Conservation (phyloP, 192 early-diverging fungal genomes). For the Lobosporangium transversale region DNA sequence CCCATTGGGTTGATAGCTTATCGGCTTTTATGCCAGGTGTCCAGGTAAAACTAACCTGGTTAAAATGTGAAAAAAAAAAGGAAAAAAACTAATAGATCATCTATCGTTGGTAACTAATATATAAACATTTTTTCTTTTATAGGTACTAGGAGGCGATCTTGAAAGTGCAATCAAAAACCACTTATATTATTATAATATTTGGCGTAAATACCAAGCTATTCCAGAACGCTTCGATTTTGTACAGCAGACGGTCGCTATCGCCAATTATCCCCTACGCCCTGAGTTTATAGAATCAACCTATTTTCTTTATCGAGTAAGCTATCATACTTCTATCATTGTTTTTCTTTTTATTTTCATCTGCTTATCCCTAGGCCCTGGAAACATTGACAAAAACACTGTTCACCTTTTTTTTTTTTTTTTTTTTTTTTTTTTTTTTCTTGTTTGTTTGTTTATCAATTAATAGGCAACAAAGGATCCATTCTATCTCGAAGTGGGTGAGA, state of each 20-base stretch:
- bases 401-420: neutral
- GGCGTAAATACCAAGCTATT: constrained; percentile 84
- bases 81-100: too few species aligned
- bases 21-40: constrained; percentile 93
- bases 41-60: too few species aligned
- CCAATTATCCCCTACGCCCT: constrained; percentile 87
- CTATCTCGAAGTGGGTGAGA: constrained; percentile 91
- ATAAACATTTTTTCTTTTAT: neutral
- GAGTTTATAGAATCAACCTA: constrained; percentile 97
- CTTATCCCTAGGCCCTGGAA: too few species aligned
- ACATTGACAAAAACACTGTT: neutral
- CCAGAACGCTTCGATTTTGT: constrained; percentile 91
- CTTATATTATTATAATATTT: constrained; percentile 86
- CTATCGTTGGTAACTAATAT: too few species aligned
- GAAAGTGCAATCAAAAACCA: constrained; percentile 85
- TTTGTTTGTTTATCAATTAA: too few species aligned
- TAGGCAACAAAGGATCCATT: constrained; percentile 89
- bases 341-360: neutral
- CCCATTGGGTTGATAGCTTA: constrained; percentile 88
- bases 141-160: constrained; percentile 88
- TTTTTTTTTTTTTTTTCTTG: constrained; percentile 2
- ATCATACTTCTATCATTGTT: neutral
- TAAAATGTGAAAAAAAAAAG: neutral
- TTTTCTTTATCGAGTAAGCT: constrained; percentile 76
- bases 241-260: constrained; percentile 67